Base-by-base conservation (phyloP, 805 yeast species). In the Myxozyma kluyveri region DNA sequence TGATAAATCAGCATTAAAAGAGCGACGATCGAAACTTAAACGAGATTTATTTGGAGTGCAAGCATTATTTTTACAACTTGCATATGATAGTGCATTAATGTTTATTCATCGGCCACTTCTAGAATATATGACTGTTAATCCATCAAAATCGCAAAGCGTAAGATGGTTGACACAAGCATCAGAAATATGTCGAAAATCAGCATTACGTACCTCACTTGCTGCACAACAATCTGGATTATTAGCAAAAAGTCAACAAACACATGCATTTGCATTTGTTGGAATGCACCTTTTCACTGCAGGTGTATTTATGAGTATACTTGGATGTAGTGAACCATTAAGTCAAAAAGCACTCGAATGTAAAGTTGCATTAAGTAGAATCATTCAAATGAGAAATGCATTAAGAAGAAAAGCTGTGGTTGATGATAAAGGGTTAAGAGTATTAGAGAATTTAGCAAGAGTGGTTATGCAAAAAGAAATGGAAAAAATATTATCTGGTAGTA, bases 381-480 rank as follows among this genome's bases (percentile, higher is more conserved):
- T 54, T 31, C 57, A 52, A 39, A 33, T 52, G 57, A 51, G 47
- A 14, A 54, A 54, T 27, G 29, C 50, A 18, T 27, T 54, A 7
- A 23, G 45, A 24, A 35, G 26, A 24, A 40, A 45, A 22, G 33
- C 42, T 12, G 39, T 22, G 6, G 38, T 45, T 2, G 36, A 31
- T 4, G 53, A 45, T 10, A 46, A 33, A 3, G 50, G 57, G 4
- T 29, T 43, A 18, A 33, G 36, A n/a, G 47, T 52, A 12, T 44
- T 54, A 7, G 59, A 52, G 45, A 51, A 45, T 22, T 50, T 54
- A 4, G 57, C 59, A 14, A 38, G 53, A 17, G 49, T 54, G 10
- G 50, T 54, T 7, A 45, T 52, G 35, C 53, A 51, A 35, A 41
- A 42, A 14, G 59, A 54, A 35, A 48, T 52, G 53, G 57, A 54